Base-by-base conservation (phyloP, 1,284 basidiomycete genomes). In the Caloboletus firmus region DNA sequence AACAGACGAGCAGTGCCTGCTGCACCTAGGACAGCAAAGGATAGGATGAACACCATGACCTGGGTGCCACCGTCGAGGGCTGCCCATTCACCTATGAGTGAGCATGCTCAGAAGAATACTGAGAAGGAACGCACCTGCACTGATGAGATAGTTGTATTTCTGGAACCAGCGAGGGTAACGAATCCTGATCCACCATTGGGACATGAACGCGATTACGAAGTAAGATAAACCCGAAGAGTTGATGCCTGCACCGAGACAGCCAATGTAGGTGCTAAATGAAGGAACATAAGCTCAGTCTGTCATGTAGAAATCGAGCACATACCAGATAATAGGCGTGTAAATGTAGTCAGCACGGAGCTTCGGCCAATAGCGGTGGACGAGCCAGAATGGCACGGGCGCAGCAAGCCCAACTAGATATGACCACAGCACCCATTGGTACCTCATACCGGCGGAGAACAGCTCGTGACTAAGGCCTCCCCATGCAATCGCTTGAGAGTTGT, bases 1-100 rank as follows among this genome's bases (percentile, higher is more conserved):
- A 88, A 87, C 12, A 80, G 71, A 52, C 76, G 74, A 3, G 78
- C 61, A 4, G 65, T 65, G 1, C 87, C 87, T 5, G 79, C 78
- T 11, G 84, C 87, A 49, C 87, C 87, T 62, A 83, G 83, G 13
- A 90, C 85, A 1, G 85, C 85, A 62, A 89, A 89, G 2, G 83
- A 84, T 17, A 88, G 72, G 34, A 89, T 76, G 66, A 89, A 89
- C 30, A 87, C 79, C 77, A 88, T 84, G 34, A 87, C 78, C 65
- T 89, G 81, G 4, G 81, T 77, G 11, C 84, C 84, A 20, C 84
- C 84, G 51, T 84, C 83, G 39, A 84, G 71, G 4, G 82, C 83
- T 52, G 32, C 30, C 40, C n/a, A n/a, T n/a, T n/a, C n/a, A n/a
- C n/a, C n/a, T n/a, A n/a, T n/a, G n/a, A n/a, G n/a, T n/a, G n/a